phyloP scores from a whole-genome alignment of 805 yeast species.

The Suhomyces pyralidae region DNA sequence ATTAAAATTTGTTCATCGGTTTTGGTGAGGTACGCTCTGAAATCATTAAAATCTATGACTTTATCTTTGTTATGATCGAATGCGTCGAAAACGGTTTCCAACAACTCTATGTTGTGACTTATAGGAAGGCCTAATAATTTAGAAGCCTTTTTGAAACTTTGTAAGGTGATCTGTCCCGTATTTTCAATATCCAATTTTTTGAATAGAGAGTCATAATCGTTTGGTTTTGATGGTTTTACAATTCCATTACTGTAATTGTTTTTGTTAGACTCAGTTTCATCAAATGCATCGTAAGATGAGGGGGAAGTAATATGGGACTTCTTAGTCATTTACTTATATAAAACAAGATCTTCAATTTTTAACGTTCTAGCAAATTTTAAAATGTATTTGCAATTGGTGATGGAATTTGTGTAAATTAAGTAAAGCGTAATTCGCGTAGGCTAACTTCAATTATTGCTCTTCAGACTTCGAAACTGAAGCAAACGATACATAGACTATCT shows the following conservation, averaged over 20 bases:
- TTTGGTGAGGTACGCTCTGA: constrained; percentile 56
- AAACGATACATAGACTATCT: background rate
- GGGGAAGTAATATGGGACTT: background rate
- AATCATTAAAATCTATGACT: constrained; percentile 61
- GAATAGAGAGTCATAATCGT: constrained; percentile 34
- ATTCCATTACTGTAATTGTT: background rate
- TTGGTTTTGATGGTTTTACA: constrained; percentile 10
- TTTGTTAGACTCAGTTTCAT: background rate
- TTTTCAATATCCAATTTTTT: constrained; percentile 35
- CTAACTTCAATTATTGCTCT: background rate
- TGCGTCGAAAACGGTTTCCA: constrained; percentile 52
- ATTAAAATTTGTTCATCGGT: constrained; percentile 70
- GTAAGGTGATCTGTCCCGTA: constrained; percentile 48
- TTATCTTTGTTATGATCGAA: constrained; percentile 59
- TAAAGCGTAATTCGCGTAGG: background rate
- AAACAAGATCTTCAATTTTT: background rate
- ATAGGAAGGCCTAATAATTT: constrained; percentile 59
- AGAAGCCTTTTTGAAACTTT: constrained; percentile 48
- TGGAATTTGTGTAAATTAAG: background rate
- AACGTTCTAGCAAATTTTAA: background rate
- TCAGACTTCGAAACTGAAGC: background rate
- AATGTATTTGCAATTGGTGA: background rate
- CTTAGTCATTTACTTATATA: background rate
- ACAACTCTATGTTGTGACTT: constrained; percentile 56
- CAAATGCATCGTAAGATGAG: constrained; percentile 2